Evolutionary conservation across 768 basidiomycete species (phyloP), one percentile per base, ranked within the genome.

Genomic region (Termitomyces sp.): DNA sequence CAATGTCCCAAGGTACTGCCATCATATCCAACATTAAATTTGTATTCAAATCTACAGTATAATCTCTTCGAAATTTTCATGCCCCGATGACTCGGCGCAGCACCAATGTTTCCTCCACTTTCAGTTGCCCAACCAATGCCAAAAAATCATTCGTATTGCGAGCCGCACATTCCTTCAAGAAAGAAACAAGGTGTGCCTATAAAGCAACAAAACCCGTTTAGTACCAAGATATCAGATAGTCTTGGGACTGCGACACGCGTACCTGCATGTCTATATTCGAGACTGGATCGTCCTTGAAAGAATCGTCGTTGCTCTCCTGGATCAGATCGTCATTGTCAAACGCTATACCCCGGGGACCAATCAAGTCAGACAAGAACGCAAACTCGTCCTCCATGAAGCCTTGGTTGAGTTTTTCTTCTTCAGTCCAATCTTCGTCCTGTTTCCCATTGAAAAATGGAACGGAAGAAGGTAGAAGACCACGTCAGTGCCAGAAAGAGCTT

Each of bases 371-470:
- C 42, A 97, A 76, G 78, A 87, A 92, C 29, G 87, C 85, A 65
- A 92, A 86, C 67, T 93, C 90, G n/a, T 91, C 90, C 54, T 86
- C 78, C 67, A 86, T 89, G 67, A 81, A 74, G 8, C 73, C 76
- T 65, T 85, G 82, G 53, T 84, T 76, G 38, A 82, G 72, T 52
- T 82, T 84, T 59, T 92, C 94, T 69, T 95, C 94, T 67, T 97
- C 95, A 10, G 85, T 83, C 96, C 96, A 98, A n/a, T 93, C 92
- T 38, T 93, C 93, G 64, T 94, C 91, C 81, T 92, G 34, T 66
- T 34, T 42, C 6, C 17, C 42, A 12, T 46, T 10, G 11, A 36
- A 34, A n/a, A 42, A 42, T 55, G 7, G 12, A 57, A 47, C 34
- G 32, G 34, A 20, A 57, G 34, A 57, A 57, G 36, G 46, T 43